Percentiles rank a stretch among this genome's conserved stretches.
Evolutionary conservation across 2,329 filamentous ascomycete genomes (phyloP).

Genomic region (Trichoderma lentiforme): DNA sequence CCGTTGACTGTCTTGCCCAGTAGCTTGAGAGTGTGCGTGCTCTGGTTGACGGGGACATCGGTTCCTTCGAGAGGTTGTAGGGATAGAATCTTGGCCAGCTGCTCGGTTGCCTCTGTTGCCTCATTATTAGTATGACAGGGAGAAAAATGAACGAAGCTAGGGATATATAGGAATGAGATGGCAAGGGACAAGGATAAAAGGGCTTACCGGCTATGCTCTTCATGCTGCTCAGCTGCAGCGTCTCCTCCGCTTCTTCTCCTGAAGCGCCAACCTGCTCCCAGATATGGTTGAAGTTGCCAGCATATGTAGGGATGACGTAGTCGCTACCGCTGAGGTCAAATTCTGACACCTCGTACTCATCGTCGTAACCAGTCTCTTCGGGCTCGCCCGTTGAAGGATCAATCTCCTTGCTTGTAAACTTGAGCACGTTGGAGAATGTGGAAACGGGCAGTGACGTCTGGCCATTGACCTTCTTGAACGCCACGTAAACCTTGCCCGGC

Average conservation of each 20-base stretch:
- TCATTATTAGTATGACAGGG: conserved; percentile 23
- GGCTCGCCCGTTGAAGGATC: conserved; percentile 91
- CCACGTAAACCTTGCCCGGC: conserved; percentile 91
- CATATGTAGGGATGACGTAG: conserved; percentile 90
- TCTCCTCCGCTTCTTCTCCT: conserved; percentile 88
- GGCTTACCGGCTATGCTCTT: conserved; percentile 86
- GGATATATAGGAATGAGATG: too few relatives aligned
- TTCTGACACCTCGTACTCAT: conserved; percentile 96
- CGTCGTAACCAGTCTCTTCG: conserved; percentile 89
- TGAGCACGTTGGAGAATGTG: conserved; percentile 87
- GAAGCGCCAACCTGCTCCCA: conserved; percentile 92
- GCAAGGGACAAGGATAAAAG: too few relatives aligned
- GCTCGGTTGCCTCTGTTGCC: conserved; percentile 78
- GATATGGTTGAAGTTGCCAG: conserved; percentile 89
- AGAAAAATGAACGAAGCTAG: background rate
- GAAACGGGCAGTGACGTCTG: conserved; percentile 73
- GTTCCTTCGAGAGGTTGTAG: conserved; percentile 93
- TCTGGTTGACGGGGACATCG: conserved; percentile 82
- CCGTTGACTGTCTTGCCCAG: conserved; percentile 93
- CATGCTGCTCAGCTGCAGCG: conserved; percentile 78
- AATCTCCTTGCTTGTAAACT: conserved; percentile 97
- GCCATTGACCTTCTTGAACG: conserved; percentile 79
- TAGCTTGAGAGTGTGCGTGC: conserved; percentile 90
- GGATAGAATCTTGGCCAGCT: conserved; percentile 80
- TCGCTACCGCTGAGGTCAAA: conserved; percentile 88